Percentiles rank a stretch among this genome's conserved stretches.
Evolutionary conservation across 2,329 filamentous ascomycete species (phyloP).

Genomic region (Stagonosporopsis rhizophila): DNA sequence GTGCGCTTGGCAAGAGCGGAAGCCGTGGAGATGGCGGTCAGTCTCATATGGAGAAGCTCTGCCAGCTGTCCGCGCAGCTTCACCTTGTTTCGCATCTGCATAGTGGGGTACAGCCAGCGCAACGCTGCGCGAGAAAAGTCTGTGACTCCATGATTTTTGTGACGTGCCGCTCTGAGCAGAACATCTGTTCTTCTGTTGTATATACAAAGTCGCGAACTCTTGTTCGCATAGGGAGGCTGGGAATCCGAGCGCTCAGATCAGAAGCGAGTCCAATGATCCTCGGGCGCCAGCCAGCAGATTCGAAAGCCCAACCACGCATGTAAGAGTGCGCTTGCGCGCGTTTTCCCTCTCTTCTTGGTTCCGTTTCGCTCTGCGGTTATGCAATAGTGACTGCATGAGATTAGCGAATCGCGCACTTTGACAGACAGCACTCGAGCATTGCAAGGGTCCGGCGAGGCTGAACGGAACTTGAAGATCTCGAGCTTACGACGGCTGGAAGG

Average conservation of each 20-base stretch:
- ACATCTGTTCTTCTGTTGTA: constrained; percentile 7
- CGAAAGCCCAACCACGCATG: constrained; percentile 37
- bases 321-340: constrained; percentile 32
- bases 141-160: constrained; percentile 1
- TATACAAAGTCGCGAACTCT: constrained; percentile 10
- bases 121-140: constrained; percentile 9
- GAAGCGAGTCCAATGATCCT: constrained; percentile 29
- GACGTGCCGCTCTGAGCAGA: constrained; percentile 5
- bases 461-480: not conserved
- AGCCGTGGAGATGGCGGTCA: constrained; percentile 20
- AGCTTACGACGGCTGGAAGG: constrained; percentile 5
- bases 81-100: constrained; percentile 8
- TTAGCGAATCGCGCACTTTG: constrained; percentile 12
- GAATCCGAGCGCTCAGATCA: constrained; percentile 20
- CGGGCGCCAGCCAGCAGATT: constrained; percentile 31
- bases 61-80: constrained; percentile 22
- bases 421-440: constrained; percentile 5
- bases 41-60: constrained; percentile 17
- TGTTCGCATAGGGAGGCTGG: constrained; percentile 20
- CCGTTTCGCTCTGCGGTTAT: constrained; percentile 15
- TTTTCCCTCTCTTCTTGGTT: constrained; percentile 8
- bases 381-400: constrained; percentile 16
- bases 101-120: constrained; percentile 18
- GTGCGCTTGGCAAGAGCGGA: constrained; percentile 14
- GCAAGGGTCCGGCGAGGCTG: constrained; percentile 8